phyloP scores from a whole-genome alignment of 768 basidiomycete genomes.

The Termitomyces sp. region DNA sequence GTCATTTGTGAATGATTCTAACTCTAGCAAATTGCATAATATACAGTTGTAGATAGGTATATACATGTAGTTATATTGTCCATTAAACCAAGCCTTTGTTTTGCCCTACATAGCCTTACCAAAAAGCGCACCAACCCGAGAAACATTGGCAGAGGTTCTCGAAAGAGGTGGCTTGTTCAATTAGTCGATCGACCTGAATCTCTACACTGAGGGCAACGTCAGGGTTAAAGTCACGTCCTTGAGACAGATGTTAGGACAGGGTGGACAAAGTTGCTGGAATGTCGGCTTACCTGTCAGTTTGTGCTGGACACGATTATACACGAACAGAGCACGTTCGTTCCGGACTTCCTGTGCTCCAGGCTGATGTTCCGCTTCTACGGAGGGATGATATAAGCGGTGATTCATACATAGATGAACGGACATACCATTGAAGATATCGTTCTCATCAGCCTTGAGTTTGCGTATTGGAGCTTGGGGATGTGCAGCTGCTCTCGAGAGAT shows the following conservation, averaged over 20 bases:
- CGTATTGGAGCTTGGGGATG: slow-evolving; percentile 79
- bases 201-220: slow-evolving; percentile 69
- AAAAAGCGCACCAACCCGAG: slow-evolving; percentile 92
- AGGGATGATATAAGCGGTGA: slow-evolving; percentile 1
- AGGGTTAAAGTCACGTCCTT: slow-evolving; percentile 93
- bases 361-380: slow-evolving; percentile 42
- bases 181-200: slow-evolving; percentile 88
- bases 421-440: slow-evolving; percentile 88
- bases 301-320: slow-evolving; percentile 92
- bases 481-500: slow-evolving; percentile 62
- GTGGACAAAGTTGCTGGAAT: not conserved
- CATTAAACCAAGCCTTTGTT: not conserved
- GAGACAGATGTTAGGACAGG: not conserved
- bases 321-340: slow-evolving; percentile 85
- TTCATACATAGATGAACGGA: not conserved
- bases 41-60: slow-evolving; percentile 12
- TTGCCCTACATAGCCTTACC: slow-evolving; percentile 37
- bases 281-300: slow-evolving; percentile 78
- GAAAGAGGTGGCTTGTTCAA: slow-evolving; percentile 87
- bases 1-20: not conserved
- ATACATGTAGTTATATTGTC: slow-evolving; percentile 9
- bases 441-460: slow-evolving; percentile 87
- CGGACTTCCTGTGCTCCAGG: slow-evolving; percentile 79
- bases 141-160: slow-evolving; percentile 98
- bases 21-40: slow-evolving; percentile 2